Percentiles rank a stretch among this genome's conserved stretches.
Conservation (phyloP, 148 eudicot species). For the Chenopodium berlandieri region DNA sequence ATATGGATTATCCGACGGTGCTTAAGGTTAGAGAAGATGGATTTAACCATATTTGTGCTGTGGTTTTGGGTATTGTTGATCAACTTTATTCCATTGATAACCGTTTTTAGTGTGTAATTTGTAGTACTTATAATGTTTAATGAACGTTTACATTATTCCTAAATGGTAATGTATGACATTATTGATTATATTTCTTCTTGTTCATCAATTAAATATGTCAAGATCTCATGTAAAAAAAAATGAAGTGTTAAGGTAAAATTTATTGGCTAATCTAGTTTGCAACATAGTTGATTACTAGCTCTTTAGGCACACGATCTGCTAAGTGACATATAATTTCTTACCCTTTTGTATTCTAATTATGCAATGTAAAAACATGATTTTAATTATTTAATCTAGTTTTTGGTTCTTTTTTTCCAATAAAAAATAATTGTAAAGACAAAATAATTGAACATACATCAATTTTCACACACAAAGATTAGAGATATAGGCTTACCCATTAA, state of each 20-base stretch:
- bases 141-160: not conserved
- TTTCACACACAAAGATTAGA: too few species aligned
- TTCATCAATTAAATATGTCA: not conserved
- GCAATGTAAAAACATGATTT: too few species aligned
- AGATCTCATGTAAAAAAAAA: too few species aligned
- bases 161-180: not conserved
- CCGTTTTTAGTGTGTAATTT: conserved; percentile 10
- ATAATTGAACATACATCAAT: too few species aligned
- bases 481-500: too few species aligned
- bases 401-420: too few species aligned
- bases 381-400: too few species aligned
- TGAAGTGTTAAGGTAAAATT: not conserved
- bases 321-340: too few species aligned
- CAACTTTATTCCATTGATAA: conserved; percentile 30
- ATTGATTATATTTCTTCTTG: not conserved
- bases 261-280: not conserved
- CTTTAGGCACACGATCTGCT: too few species aligned
- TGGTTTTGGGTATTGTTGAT: conserved; percentile 62
- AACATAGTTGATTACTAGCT: too few species aligned
- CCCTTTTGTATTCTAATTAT: too few species aligned
- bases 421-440: too few species aligned
- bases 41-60: conserved; percentile 73
- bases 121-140: not conserved
- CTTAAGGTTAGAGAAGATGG: conserved; percentile 58
- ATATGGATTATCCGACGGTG: conserved; percentile 55